phyloP scores from a whole-genome alignment of 768 basidiomycete species.

The Termitomyces sp. region DNA sequence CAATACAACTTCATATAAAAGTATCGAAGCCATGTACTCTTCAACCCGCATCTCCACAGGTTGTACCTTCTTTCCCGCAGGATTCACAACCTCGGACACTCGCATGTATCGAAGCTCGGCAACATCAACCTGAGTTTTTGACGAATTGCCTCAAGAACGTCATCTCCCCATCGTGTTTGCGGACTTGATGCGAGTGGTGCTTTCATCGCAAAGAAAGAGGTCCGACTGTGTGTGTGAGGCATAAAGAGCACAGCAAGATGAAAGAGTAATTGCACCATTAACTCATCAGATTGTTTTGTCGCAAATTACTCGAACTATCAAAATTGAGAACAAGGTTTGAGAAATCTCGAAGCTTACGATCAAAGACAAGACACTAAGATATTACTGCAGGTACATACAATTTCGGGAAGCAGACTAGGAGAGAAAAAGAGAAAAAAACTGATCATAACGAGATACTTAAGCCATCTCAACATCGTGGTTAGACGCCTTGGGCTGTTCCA shows the following conservation, averaged over 20 bases:
- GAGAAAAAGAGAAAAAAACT: not conserved
- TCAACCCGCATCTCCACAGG: slow-evolving; percentile 40
- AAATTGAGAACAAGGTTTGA: not conserved
- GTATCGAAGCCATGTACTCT: slow-evolving; percentile 45
- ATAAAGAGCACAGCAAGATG: slow-evolving; percentile 11
- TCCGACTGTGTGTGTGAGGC: slow-evolving; percentile 58
- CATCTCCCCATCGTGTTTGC: slow-evolving; percentile 77
- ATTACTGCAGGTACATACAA: slow-evolving; percentile 3
- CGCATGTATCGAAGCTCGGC: slow-evolving; percentile 61
- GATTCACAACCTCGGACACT: slow-evolving; percentile 34
- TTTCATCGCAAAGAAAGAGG: slow-evolving; percentile 40
- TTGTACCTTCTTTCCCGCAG: slow-evolving; percentile 37
- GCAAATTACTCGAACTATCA: too few relatives aligned
- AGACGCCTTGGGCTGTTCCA: slow-evolving; percentile 11
- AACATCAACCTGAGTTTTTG: slow-evolving; percentile 51
- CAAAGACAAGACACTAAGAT: not conserved
- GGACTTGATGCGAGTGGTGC: slow-evolving; percentile 84
- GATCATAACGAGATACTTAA: slow-evolving; percentile 10
- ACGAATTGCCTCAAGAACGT: slow-evolving; percentile 75
- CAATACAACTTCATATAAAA: not conserved
- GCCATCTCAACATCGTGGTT: slow-evolving; percentile 53
- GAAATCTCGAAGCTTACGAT: not conserved
- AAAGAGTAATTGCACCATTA: too few relatives aligned
- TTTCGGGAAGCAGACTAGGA: not conserved
- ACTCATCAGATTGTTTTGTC: not conserved